Conservation (phyloP, 768 basidiomycete species). For the Podaxis sp. region DNA sequence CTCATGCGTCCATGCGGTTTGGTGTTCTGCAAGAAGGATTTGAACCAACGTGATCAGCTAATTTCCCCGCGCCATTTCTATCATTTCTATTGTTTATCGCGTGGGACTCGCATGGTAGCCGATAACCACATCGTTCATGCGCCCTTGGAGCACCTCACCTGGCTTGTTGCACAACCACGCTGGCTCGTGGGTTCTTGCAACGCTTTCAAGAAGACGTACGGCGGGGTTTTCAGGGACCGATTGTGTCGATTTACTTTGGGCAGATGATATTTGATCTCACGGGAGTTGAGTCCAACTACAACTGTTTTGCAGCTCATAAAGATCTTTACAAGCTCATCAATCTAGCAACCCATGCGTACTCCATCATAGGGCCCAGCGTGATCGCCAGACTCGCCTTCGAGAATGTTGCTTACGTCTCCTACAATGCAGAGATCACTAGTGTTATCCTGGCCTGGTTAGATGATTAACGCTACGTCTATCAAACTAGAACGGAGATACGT, state of each 20-base stretch:
- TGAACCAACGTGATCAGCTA: not conserved
- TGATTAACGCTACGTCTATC: slow-evolving; percentile 10
- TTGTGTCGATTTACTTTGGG: not conserved
- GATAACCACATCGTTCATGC: not conserved
- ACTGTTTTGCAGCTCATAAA: not conserved
- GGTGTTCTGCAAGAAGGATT: not conserved
- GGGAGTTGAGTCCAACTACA: not conserved
- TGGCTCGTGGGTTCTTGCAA: not conserved
- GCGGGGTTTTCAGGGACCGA: not conserved
- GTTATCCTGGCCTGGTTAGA: slow-evolving; percentile 59
- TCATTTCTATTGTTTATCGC: not conserved
- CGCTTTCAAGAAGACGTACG: not conserved
- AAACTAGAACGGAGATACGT: not conserved
- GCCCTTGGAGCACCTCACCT: not conserved
- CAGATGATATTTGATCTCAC: too few relatives aligned
- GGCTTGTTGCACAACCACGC: not conserved
- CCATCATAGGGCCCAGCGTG: slow-evolving; percentile 31
- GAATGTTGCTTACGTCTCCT: slow-evolving; percentile 52
- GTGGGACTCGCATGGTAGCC: not conserved
- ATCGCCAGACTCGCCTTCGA: slow-evolving; percentile 37
- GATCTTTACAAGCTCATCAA: not conserved
- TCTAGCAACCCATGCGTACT: slow-evolving; percentile 16
- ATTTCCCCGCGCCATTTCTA: not conserved
- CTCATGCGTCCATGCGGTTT: not conserved
- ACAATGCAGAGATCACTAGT: slow-evolving; percentile 44